phyloP scores from a whole-genome alignment of 768 basidiomycete species.

The Cyclocybe cylindracea region DNA sequence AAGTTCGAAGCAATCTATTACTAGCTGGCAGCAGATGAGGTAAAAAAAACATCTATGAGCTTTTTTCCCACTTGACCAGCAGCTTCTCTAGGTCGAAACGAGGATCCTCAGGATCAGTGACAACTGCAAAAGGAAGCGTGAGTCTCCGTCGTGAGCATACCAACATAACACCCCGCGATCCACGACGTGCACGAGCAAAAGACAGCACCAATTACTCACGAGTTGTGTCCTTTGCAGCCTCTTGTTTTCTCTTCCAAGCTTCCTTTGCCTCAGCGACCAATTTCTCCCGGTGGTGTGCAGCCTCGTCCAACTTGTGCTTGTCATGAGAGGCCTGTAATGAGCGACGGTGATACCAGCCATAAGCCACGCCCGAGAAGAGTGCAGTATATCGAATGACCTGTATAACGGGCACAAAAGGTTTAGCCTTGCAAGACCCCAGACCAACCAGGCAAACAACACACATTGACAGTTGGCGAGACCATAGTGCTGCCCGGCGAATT shows the following conservation, averaged over 20 bases:
- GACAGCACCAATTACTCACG: slow-evolving; percentile 44
- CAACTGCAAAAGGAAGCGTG: slow-evolving; percentile 48
- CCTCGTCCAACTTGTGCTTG: slow-evolving; percentile 72
- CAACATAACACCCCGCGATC: slow-evolving; percentile 1
- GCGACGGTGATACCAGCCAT: slow-evolving; percentile 91
- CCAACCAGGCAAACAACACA: slow-evolving; percentile 36
- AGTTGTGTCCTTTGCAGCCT: slow-evolving; percentile 48
- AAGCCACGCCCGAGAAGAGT: slow-evolving; percentile 81
- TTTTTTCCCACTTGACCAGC: slow-evolving; percentile 72
- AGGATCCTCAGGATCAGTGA: slow-evolving; percentile 94
- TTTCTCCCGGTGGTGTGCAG: slow-evolving; percentile 70
- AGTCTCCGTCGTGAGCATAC: slow-evolving; percentile 1
- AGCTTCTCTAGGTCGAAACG: slow-evolving; percentile 96
- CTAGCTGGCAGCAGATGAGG: slow-evolving; percentile 14
- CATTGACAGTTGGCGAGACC: slow-evolving; percentile 78
- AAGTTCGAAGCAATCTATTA: slow-evolving; percentile 20
- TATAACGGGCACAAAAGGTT: slow-evolving; percentile 4
- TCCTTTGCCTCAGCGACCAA: slow-evolving; percentile 86
- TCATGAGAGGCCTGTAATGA: slow-evolving; percentile 85
- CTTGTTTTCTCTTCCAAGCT: slow-evolving; percentile 84
- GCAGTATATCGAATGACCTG: slow-evolving; percentile 96
- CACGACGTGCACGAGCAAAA: background rate
- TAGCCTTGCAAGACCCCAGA: slow-evolving; percentile 3
- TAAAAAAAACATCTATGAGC: slow-evolving; percentile 45
- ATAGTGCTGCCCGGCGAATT: slow-evolving; percentile 40